Evolutionary conservation across 2,329 filamentous ascomycete genomes (phyloP).

Genomic region (Dendryphion nanum): DNA sequence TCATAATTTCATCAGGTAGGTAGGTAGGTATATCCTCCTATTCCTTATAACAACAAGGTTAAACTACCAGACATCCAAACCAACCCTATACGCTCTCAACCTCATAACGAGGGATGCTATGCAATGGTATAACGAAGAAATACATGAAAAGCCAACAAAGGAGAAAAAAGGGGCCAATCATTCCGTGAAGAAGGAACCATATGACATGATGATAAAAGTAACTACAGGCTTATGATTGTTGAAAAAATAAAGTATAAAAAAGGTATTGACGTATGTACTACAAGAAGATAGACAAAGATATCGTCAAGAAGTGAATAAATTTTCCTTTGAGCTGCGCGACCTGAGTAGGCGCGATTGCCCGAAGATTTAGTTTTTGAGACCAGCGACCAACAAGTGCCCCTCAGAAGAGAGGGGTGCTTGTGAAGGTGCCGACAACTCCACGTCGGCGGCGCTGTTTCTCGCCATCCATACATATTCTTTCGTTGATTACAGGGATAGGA

Average conservation of each 20-base stretch:
- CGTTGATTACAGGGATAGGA: slow-evolving; percentile 41
- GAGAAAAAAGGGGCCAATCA: background rate
- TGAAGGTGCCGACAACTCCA: slow-evolving; percentile 22
- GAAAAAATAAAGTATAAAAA: slow-evolving; percentile 4
- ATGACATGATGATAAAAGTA: background rate
- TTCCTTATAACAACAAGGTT: too few relatives aligned
- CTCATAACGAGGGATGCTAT: too few relatives aligned
- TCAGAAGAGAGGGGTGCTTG: slow-evolving; percentile 14
- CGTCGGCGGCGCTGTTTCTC: slow-evolving; percentile 40
- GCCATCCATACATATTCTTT: background rate
- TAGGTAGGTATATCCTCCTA: too few relatives aligned
- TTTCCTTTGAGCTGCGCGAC: slow-evolving; percentile 3
- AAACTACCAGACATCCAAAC: too few relatives aligned
- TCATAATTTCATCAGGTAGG: too few relatives aligned
- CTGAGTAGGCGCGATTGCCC: background rate
- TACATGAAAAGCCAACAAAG: background rate
- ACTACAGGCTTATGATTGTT: background rate
- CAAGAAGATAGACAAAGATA: slow-evolving; percentile 10
- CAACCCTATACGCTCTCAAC: too few relatives aligned
- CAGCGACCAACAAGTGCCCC: slow-evolving; percentile 39
- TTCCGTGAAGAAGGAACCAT: background rate
- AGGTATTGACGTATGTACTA: slow-evolving; percentile 5
- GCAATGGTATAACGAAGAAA: background rate
- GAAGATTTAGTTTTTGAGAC: slow-evolving; percentile 20
- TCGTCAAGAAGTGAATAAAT: background rate